Evolutionary conservation across 1,139 yeast species (phyloP), one percentile per base, ranked within the genome.

Genomic region (Nakaseomyces delphensis): DNA sequence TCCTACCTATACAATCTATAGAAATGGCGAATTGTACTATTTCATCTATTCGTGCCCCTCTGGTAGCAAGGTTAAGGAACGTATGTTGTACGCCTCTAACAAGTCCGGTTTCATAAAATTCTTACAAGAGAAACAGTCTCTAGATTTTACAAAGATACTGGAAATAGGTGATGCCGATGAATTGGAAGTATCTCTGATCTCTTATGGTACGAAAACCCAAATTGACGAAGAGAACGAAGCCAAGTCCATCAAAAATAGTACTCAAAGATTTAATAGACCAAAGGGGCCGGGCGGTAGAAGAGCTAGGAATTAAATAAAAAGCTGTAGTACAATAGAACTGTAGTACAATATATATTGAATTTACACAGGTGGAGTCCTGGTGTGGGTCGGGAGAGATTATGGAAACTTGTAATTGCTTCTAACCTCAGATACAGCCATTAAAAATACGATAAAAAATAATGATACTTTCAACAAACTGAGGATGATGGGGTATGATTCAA

Each of bases 51-150:
- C 91, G 5, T 89, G 96, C 62, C 97, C 98, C 3, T 77, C 93
- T 0, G 87, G 91, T 1, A 83, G 96, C 21, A 80, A 80, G 60
- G 93, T 91, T 38, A 83, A 82, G 62, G 94, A 87, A 44, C 74
- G 97, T 53, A 91, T 91, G 97, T 63, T 89, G 38, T 87, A 86
- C 57, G 97, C 97, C 1, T 75, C 95, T 2, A 81, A 80, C 48
- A 82, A 87, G 55, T 76, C 73, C 46, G 83, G 86, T 3, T 73
- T 85, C 45, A 63, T 80, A 29, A 70, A 68, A 39, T 71, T 73
- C 45, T 69, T 85, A 52, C 60, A 64, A 43, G 51, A 55, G 14
- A 62, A 65, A 31, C 56, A 57, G 14, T 52, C 62, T 1, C 56
- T 69, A 31, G 51, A 55, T 3, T 63, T 68, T 19, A 68, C 68